Base-by-base conservation (phyloP, 495 filamentous ascomycete genomes). In the Ramalina intermedia region DNA sequence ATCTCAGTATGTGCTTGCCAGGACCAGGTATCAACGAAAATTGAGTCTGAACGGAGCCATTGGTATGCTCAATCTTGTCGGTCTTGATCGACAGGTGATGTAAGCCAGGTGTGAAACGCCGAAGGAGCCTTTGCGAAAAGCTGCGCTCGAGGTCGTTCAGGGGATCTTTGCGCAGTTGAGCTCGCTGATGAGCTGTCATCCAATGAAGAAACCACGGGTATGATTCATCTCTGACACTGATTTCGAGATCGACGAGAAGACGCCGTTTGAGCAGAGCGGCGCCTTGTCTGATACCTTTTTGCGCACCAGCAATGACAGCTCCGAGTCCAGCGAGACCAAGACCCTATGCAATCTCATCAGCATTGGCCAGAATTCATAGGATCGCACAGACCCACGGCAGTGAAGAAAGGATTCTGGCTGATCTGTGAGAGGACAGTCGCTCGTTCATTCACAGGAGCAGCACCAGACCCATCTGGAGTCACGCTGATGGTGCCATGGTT, bases 181-280 rank as follows among this genome's bases (percentile, higher is more conserved):
- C 67, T 50, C 71, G 68, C 40, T 89, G 85, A 49, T 88, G 89
- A 26, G 82, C 69, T 14, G 87, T 85, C 68, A 98, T 85, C 89
- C 93, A 98, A 37, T 85, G 76, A 4, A 98, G 74, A 35, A 96
- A 79, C 90, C 91, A 96, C 47, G 76, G 80, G 63, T 96, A 98
- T 12, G 90, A 86, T 43, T 87, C 81, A 62, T 96, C 91, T 57
- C 86, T 84, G 58, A 84, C 84, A 58, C 80, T 88, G 61, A 98
- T 95, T 63, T 96, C 93, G 55, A 96, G 75, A 58, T 96, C 85
- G 46, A 96, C 85, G 8, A 98, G 81, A 69, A 98, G 79, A 44
- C 89, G 84, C 41, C 83, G 78, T 37, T 84, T 83, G 46, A 94
- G 64, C 47, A 94, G 74, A 37, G 69, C 69, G 21, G 79, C 80